phyloP scores from a whole-genome alignment of 2,329 filamentous ascomycete species.

The Hyphodiscus sp. region DNA sequence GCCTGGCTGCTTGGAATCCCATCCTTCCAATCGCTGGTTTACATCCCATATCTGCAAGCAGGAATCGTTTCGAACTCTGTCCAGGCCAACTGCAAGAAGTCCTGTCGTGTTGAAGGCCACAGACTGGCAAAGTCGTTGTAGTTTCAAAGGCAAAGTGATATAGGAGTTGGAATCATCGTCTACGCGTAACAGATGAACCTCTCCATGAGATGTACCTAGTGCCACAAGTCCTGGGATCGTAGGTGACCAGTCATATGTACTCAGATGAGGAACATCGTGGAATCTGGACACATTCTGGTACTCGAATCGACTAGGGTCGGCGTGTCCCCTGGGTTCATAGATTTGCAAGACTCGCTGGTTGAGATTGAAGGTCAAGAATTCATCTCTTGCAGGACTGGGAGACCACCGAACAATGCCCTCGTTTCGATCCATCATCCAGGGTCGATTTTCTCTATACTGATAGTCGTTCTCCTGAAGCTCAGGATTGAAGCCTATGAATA shows the following conservation, averaged over 20 bases:
- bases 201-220: conserved; percentile 67
- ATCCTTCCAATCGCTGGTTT: conserved; percentile 47
- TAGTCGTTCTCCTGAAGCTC: not conserved
- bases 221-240: conserved; percentile 60
- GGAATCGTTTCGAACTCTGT: conserved; percentile 74
- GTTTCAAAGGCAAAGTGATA: conserved; percentile 62
- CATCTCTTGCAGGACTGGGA: conserved; percentile 49
- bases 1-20: conserved; percentile 41
- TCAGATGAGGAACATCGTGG: conserved; percentile 57
- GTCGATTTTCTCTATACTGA: not conserved
- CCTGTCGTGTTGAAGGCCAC: conserved; percentile 71
- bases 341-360: conserved; percentile 57
- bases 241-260: conserved; percentile 62
- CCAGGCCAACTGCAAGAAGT: conserved; percentile 70
- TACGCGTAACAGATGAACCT: conserved; percentile 68
- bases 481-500: not conserved
- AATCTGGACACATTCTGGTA: conserved; percentile 51
- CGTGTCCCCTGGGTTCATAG: conserved; percentile 55
- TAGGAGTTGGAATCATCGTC: conserved; percentile 63
- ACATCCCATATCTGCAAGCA: conserved; percentile 81
- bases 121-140: conserved; percentile 72
- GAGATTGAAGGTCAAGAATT: conserved; percentile 59
- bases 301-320: conserved; percentile 50
- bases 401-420: conserved; percentile 61
- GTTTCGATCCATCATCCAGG: conserved; percentile 25